Base-by-base conservation (phyloP, 1,284 basidiomycete genomes). In the Apiotrichum laibachii region DNA sequence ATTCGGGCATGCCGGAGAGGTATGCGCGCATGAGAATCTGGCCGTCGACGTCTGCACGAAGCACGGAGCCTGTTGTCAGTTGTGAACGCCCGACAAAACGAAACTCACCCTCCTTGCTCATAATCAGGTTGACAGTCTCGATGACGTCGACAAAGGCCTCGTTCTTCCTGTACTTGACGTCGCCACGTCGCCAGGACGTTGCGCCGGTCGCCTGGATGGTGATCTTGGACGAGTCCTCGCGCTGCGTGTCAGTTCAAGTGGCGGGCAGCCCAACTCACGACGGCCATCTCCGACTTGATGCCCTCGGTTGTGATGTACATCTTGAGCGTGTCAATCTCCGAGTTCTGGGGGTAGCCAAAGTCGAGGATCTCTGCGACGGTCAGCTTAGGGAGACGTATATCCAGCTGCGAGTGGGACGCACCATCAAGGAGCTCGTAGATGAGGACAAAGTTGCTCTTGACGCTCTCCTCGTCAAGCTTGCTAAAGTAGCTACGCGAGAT, bases 261-360 rank as follows among this genome's bases (percentile, higher is more conserved):
- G 6, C 5, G 9, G 34, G 5, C 12, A 2, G 2, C 2, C 7
- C 19, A 11, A 81, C 87, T 42, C 69, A 93, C 91, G 53, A 90
- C 87, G 80, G 69, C 87, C 82, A 75, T 87, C 80, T 73, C 83
- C 2, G 90, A 92, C 66, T 96, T 89, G 56, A 99, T 87, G 63
- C 92, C 92, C 79, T 99, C 95, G 0, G 94, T 98, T 18, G 95
- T 98, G 64, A 99, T 98, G 76, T 97, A 97, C 70, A 90, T 89
- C 80, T 99, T 99, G 48, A 99, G 82, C 6, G 95, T 96, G 76
- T 98, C 94, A 49, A 90, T 92, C 77, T 99, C 95, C 65, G 92
- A 95, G 76, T 97, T 99, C 77, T 99, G 96, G n/a, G 95, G 95
- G 79, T 95, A 99, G 44, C 96, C 95, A 80, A 98, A 99, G 80